A percentile compares a stretch with the other conserved stretches of the same genome.
Conservation (phyloP, 768 basidiomycete species). For the Filobasidium floriforme region DNA sequence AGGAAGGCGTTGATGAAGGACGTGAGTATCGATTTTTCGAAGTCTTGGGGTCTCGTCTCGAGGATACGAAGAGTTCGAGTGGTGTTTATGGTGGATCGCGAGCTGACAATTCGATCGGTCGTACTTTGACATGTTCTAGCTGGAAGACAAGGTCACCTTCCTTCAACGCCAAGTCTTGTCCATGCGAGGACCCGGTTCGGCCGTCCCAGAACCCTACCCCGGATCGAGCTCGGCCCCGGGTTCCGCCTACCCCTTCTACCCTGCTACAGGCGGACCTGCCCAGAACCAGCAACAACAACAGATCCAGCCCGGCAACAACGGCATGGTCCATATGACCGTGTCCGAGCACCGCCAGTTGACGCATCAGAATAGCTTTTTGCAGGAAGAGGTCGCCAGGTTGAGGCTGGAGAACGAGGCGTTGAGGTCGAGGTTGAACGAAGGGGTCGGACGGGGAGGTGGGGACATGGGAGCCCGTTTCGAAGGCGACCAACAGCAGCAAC, state of each 20-base stretch:
- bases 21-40: slow-evolving; percentile 26
- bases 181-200: slow-evolving; percentile 14
- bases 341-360: not conserved
- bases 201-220: slow-evolving; percentile 20
- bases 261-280: not conserved
- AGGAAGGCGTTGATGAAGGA: slow-evolving; percentile 40
- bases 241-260: slow-evolving; percentile 4
- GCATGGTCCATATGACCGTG: not conserved
- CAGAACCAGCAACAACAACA: not conserved
- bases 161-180: slow-evolving; percentile 33
- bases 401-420: slow-evolving; percentile 13
- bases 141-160: slow-evolving; percentile 37
- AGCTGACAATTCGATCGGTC: not conserved
- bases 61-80: not conserved
- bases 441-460: not conserved
- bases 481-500: not conserved
- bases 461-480: not conserved
- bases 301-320: not conserved
- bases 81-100: too few relatives aligned
- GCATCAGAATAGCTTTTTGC: slow-evolving; percentile 8
- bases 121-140: slow-evolving; percentile 20
- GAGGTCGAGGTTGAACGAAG: slow-evolving; percentile 3
- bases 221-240: slow-evolving; percentile 15
- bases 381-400: slow-evolving; percentile 30
- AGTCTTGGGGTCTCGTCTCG: not conserved